Evolutionary conservation across 345 rosid genomes (phyloP).

Genomic region (Streptanthus diversifolius): DNA sequence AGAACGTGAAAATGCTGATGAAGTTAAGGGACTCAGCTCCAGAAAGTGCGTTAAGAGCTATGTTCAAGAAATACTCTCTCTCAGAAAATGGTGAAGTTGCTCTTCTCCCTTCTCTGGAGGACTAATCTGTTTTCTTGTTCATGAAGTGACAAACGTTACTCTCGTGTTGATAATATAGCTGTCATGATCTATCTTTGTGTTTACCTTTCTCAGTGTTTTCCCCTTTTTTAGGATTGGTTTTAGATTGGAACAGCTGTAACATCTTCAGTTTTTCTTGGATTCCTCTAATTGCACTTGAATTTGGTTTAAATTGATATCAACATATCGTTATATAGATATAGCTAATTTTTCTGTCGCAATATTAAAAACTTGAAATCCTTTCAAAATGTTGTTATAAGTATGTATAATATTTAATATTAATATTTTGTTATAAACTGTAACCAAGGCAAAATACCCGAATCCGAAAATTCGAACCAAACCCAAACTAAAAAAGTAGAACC

Average conservation of each 20-base stretch:
- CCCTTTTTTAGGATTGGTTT: not conserved
- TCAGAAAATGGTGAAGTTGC: slow-evolving; percentile 40
- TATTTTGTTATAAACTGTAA: too few relatives aligned
- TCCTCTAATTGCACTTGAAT: not conserved
- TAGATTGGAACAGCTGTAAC: not conserved
- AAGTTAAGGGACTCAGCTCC: slow-evolving; percentile 46
- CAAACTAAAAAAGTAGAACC: too few relatives aligned
- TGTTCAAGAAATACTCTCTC: slow-evolving; percentile 51
- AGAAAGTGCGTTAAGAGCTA: slow-evolving; percentile 57
- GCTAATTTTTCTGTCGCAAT: too few relatives aligned
- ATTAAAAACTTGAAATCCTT: too few relatives aligned
- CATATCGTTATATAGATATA: too few relatives aligned
- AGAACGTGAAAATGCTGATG: slow-evolving; percentile 52
- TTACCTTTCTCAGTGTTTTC: not conserved
- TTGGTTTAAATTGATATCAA: not conserved
- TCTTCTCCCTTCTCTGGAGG: slow-evolving; percentile 1
- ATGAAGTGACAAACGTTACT: not conserved
- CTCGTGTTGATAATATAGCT: slow-evolving; percentile 4
- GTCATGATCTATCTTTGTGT: not conserved
- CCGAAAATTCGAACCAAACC: too few relatives aligned
- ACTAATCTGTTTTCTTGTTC: not conserved
- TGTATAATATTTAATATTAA: too few relatives aligned
- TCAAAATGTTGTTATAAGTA: too few relatives aligned
- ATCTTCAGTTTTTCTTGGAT: not conserved
- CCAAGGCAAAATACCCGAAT: too few relatives aligned